A percentile compares a stretch with the other conserved stretches of the same genome.
phyloP scores from a whole-genome alignment of 768 basidiomycete genomes.

The Termitomyces sp. region DNA sequence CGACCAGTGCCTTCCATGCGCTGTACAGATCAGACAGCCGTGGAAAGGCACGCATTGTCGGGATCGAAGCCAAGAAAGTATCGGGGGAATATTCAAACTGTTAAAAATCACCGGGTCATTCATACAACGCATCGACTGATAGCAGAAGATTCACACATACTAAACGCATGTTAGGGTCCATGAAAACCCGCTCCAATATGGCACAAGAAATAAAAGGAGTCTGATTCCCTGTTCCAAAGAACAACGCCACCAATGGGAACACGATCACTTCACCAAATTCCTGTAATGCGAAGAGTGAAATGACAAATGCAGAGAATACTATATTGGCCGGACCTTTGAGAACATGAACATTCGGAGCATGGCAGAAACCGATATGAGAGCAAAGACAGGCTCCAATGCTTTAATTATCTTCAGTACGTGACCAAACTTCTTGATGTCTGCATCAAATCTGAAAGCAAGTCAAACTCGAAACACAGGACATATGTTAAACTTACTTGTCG shows the following conservation, averaged over 20 bases:
- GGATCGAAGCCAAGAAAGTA: conserved; percentile 23
- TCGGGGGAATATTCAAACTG: conserved; percentile 27
- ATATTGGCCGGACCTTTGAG: conserved; percentile 18
- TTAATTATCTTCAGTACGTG: conserved; percentile 24
- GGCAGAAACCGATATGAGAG: conserved; percentile 22
- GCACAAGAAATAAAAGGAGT: conserved; percentile 27
- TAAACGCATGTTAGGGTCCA: conserved; percentile 28
- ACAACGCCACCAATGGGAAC: conserved; percentile 24
- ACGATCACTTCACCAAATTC: conserved; percentile 25
- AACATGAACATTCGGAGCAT: conserved; percentile 25
- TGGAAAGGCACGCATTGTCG: conserved; percentile 24
- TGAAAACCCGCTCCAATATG: conserved; percentile 26
- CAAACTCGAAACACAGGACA: not conserved
- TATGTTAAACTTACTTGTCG: conserved; percentile 15
- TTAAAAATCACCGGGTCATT: not conserved
- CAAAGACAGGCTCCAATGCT: conserved; percentile 22
- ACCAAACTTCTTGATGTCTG: conserved; percentile 25
- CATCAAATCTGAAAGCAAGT: conserved; percentile 14
- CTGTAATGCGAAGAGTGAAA: conserved; percentile 2
- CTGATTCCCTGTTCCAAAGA: conserved; percentile 28
- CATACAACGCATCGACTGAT: not conserved
- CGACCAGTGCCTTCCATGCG: conserved; percentile 20
- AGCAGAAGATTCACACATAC: conserved; percentile 10
- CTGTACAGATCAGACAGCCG: conserved; percentile 20
- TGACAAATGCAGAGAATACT: not conserved